Conservation (phyloP, 2,329 filamentous ascomycete genomes). For the Teratosphaeria pseudoeucalypti region DNA sequence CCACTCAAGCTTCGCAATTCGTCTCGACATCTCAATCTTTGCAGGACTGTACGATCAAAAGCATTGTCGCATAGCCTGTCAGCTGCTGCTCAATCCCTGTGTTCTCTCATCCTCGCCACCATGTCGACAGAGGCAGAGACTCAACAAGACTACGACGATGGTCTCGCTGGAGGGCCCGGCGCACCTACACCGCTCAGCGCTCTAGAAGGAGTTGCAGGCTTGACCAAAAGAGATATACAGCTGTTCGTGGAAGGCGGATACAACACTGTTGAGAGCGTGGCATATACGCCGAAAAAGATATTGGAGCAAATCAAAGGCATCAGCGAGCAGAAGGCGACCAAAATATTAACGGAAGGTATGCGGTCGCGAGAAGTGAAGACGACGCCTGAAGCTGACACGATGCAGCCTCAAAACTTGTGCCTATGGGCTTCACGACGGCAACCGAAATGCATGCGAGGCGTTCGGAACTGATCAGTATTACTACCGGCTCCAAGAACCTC, state of each 20-base stretch:
- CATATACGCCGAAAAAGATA: constrained; percentile 72
- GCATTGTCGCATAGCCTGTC: neutral
- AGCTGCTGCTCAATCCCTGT: neutral
- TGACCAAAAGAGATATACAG: constrained; percentile 94
- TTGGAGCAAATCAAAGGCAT: constrained; percentile 97
- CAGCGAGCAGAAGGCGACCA: constrained; percentile 89
- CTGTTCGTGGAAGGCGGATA: constrained; percentile 83
- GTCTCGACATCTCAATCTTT: neutral
- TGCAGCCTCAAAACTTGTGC: constrained; percentile 83
- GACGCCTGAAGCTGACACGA: neutral
- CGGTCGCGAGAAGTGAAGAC: neutral
- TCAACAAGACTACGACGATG: constrained; percentile 66
- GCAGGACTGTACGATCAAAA: neutral
- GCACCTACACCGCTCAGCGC: constrained; percentile 83
- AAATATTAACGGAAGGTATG: constrained; percentile 77
- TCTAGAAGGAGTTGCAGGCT: constrained; percentile 78
- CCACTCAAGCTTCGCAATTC: neutral
- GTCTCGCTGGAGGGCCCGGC: constrained; percentile 67
- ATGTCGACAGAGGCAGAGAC: constrained; percentile 50
- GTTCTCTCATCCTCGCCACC: neutral
- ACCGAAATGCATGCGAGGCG: constrained; percentile 97
- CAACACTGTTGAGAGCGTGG: constrained; percentile 91
- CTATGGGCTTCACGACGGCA: constrained; percentile 97
- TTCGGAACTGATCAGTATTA: constrained; percentile 95
- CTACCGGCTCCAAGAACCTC: constrained; percentile 93